phyloP scores from a whole-genome alignment of 2,329 filamentous ascomycete species.

The Alternaria gansuensis region DNA sequence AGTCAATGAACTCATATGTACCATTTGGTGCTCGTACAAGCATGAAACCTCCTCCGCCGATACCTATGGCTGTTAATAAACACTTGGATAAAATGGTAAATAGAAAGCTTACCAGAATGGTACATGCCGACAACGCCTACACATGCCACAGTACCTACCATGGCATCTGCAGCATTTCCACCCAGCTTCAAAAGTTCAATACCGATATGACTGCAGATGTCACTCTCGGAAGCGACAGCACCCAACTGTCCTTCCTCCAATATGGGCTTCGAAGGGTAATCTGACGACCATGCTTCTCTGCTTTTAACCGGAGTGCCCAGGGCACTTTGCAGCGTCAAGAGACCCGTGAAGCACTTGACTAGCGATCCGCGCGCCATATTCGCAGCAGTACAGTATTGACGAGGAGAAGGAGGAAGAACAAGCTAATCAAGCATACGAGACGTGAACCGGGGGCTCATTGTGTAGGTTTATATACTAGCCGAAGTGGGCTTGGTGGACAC shows the following conservation, averaged over 20 bases:
- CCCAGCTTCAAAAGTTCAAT: constrained; percentile 57
- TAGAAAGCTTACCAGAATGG: constrained; percentile 47
- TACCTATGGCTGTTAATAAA: constrained; percentile 61
- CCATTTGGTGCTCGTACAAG: constrained; percentile 76
- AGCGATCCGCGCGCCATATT: constrained; percentile 36
- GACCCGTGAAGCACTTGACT: constrained; percentile 34
- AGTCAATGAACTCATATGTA: constrained; percentile 87
- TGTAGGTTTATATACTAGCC: constrained; percentile 25
- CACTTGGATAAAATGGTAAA: no score
- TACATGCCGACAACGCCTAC: constrained; percentile 61
- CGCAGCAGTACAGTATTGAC: constrained; percentile 16
- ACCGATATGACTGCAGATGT: constrained; percentile 59
- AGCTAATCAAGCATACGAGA: constrained; percentile 17
- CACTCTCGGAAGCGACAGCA: constrained; percentile 58
- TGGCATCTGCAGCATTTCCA: constrained; percentile 63
- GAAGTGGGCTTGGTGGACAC: constrained; percentile 13
- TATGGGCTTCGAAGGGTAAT: constrained; percentile 23
- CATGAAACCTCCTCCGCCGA: constrained; percentile 92
- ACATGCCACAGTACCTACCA: constrained; percentile 59
- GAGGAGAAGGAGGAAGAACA: constrained; percentile 21
- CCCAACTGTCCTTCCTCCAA: constrained; percentile 48
- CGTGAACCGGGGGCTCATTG: constrained; percentile 15
- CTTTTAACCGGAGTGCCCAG: constrained; percentile 38
- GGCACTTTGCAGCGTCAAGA: constrained; percentile 41
- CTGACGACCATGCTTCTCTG: constrained; percentile 11